Evolutionary conservation across 192 early-diverging fungal species (phyloP).

Genomic region (Dimargaris xerosporica): DNA sequence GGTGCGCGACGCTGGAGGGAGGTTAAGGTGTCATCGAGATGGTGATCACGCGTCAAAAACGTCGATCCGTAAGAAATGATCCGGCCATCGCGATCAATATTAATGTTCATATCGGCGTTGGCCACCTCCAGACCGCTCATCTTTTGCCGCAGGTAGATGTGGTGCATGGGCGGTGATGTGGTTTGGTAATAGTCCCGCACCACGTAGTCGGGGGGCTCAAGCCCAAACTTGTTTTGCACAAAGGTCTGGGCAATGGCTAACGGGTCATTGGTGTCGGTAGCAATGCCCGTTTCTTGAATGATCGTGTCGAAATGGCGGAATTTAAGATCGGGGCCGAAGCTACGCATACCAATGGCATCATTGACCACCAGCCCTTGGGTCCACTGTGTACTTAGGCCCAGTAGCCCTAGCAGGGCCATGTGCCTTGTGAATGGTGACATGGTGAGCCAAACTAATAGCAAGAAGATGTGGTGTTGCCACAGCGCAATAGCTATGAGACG

Average conservation of each 20-base stretch:
- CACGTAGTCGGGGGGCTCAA: background rate
- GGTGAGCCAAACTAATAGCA: too few species aligned
- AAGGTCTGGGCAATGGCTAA: background rate
- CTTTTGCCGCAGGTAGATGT: constrained; percentile 46
- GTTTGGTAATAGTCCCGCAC: background rate
- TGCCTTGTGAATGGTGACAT: too few species aligned
- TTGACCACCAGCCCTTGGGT: too few species aligned
- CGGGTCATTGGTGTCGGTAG: background rate
- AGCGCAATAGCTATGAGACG: too few species aligned
- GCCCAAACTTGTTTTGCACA: background rate
- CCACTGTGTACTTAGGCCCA: too few species aligned
- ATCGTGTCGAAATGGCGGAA: background rate
- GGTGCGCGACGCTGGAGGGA: background rate
- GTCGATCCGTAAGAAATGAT: constrained; percentile 32
- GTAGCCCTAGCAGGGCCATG: too few species aligned
- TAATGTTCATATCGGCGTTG: constrained; percentile 47
- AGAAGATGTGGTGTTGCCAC: too few species aligned
- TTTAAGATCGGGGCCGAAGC: background rate
- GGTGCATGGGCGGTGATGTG: constrained; percentile 8
- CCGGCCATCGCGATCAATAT: constrained; percentile 23
- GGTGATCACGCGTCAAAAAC: constrained; percentile 11
- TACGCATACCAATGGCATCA: too few species aligned
- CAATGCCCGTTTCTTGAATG: background rate
- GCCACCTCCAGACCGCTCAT: constrained; percentile 33
- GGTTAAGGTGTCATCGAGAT: too few species aligned